These are phyloP conservation scores for Moesziomyces sp. DNA, from an alignment of 1,284 basidiomycete species.

Conservation along the genomic window DNA sequence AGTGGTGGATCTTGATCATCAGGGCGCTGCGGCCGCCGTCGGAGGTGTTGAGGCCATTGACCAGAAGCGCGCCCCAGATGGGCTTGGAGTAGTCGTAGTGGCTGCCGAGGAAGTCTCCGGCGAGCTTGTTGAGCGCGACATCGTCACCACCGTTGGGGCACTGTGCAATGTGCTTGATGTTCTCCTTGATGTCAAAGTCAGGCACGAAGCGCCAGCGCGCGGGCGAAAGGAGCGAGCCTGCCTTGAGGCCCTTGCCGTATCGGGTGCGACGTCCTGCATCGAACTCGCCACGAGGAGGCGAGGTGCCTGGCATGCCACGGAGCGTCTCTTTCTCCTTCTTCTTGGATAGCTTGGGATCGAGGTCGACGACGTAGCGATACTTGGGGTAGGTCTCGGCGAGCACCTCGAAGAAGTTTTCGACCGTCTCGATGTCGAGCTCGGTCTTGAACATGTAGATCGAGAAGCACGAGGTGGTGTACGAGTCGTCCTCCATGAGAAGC, in stretches of 20 bases:
- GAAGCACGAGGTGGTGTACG: conserved; percentile 65
- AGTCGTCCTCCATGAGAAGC: conserved; percentile 63
- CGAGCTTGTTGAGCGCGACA: conserved; percentile 56
- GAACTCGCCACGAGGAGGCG: conserved; percentile 20
- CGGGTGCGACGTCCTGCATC: conserved; percentile 53
- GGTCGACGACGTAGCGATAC: conserved; percentile 64
- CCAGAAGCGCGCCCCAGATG: conserved; percentile 66
- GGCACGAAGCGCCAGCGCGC: conserved; percentile 65
- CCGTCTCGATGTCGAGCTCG: conserved; percentile 60
- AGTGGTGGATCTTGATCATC: conserved; percentile 68
- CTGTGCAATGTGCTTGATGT: conserved; percentile 57
- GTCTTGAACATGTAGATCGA: conserved; percentile 66
- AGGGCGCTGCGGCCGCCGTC: conserved; percentile 62
- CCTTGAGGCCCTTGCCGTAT: conserved; percentile 58
- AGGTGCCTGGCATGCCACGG: conserved; percentile 12
- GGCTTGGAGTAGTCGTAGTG: conserved; percentile 66
- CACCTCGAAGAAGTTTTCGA: conserved; percentile 63
- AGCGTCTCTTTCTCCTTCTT: conserved; percentile 30
- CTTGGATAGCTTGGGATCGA: conserved; percentile 57
- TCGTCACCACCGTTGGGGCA: conserved; percentile 50
- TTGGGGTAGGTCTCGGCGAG: conserved; percentile 64
- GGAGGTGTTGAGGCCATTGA: conserved; percentile 61
- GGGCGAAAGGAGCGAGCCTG: conserved; percentile 55
- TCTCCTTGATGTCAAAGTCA: conserved; percentile 62
- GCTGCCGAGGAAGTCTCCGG: conserved; percentile 60